Evolutionary conservation across 306 rosid genomes (phyloP).

Genomic region (Ammopiptanthus mongolicus): DNA sequence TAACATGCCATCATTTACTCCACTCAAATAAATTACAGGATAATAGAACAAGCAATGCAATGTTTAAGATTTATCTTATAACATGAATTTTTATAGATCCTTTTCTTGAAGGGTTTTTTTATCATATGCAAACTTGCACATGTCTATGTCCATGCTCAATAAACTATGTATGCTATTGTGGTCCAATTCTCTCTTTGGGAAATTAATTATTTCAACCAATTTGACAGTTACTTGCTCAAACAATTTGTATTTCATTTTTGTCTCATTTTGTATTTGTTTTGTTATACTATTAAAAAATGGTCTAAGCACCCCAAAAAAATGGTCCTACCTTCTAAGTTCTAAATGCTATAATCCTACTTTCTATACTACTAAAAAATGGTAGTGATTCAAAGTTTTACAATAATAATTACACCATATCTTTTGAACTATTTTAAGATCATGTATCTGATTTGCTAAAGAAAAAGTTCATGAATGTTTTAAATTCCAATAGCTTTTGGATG

Average conservation of each 20-base stretch:
- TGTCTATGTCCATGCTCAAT: not conserved
- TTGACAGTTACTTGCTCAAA: not conserved
- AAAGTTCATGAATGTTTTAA: not conserved
- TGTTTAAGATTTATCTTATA: not conserved
- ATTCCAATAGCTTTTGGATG: not conserved
- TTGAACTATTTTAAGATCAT: too few species aligned
- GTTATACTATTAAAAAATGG: not conserved
- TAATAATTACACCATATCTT: not conserved
- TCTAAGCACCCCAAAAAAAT: too few species aligned
- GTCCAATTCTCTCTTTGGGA: not conserved
- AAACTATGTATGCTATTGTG: not conserved
- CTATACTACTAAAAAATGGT: not conserved
- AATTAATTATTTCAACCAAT: slow-evolving; percentile 14
- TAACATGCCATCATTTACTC: not conserved
- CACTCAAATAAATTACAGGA: not conserved
- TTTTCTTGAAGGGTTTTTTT: too few species aligned
- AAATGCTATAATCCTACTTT: too few species aligned
- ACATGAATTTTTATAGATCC: not conserved
- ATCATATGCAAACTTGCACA: too few species aligned
- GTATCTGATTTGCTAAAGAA: too few species aligned
- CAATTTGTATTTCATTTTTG: not conserved
- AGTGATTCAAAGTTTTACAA: not conserved
- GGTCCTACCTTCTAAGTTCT: too few species aligned
- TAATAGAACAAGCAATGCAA: not conserved
- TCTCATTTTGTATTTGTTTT: not conserved